Evolutionary conservation across 257 asterid species (phyloP), one percentile per base, ranked within the genome.

Genomic region (Paulownia fortunei): DNA sequence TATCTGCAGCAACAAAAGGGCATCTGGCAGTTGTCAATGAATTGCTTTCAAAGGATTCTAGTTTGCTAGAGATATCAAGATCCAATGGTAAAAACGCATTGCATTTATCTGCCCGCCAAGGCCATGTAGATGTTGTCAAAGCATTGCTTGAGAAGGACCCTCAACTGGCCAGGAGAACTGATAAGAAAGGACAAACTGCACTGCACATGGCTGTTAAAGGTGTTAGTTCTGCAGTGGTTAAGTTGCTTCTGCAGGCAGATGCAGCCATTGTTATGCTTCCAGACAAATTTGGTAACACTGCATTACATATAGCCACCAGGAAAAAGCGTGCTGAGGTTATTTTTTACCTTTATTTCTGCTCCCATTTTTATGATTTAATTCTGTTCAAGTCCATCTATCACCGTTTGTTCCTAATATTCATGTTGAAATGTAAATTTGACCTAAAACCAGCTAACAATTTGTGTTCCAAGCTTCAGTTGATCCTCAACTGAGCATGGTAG

Each of bases 141-240:
- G 84, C 84, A 2, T 81, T 91, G 87, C 97, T 91, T n/a, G n/a
- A n/a, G n/a, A n/a, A n/a, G n/a, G n/a, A n/a, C n/a, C n/a, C n/a
- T n/a, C n/a, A n/a, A n/a, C n/a, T 91, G 74, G 90, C 90, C 16
- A 81, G 97, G 77, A 81, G 94, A 67, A 91, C 90, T 1, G 97
- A 91, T 76, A 86, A 88, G 87, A 89, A 91, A 65, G 94, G 94
- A 58, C 97, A 91, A 78, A 91, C 94, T 66, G 91, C 97, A 27
- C 47, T 89, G 62, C 94, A 89, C 73, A 82, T 91, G 97, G 97
- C 94, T 56, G 97, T 88, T 67, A 91, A 91, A 85, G 97, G 97
- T 2, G 84, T 87, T 68, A 89, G 88, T 76, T 54, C 69, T 61
- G 77, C 60, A 11, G 92, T 85, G 16, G 97, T 89, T 37, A 88